A percentile compares a stretch with the other conserved stretches of the same genome.
Conservation (phyloP, 2,329 filamentous ascomycete species). For the Talaromyces sp. region DNA sequence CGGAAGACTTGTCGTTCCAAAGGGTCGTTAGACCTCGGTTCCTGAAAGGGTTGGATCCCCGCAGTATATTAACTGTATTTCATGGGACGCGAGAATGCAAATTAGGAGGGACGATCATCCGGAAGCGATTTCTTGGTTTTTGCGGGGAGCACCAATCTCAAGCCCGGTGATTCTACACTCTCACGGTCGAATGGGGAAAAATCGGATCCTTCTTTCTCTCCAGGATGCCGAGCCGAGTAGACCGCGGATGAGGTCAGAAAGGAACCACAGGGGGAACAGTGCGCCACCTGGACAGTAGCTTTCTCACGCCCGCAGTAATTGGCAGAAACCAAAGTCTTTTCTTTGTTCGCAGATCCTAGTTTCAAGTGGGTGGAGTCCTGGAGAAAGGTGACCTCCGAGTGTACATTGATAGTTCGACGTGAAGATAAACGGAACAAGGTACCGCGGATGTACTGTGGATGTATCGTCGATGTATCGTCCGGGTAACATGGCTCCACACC, state of each 20-base stretch:
- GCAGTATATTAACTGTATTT: conserved; percentile 9
- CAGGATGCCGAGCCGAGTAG: conserved; percentile 5
- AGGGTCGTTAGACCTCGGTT: conserved; percentile 22
- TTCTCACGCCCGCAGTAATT: not conserved
- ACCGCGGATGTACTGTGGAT: not conserved
- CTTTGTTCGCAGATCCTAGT: too few species aligned
- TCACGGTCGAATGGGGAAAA: conserved; percentile 10
- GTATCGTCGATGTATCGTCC: not conserved
- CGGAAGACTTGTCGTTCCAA: not conserved
- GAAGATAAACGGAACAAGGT: not conserved
- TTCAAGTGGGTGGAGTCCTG: too few species aligned
- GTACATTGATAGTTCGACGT: not conserved
- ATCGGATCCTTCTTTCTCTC: conserved; percentile 1
- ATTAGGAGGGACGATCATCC: conserved; percentile 20
- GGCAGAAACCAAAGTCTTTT: not conserved
- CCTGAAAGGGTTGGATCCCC: conserved; percentile 17
- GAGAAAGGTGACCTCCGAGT: too few species aligned
- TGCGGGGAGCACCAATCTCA: not conserved
- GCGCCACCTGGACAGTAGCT: not conserved
- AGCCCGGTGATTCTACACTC: conserved; percentile 1
- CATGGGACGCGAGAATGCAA: conserved; percentile 11
- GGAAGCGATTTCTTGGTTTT: not conserved
- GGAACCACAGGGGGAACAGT: not conserved
- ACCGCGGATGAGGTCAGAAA: conserved; percentile 3
- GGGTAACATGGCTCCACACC: not conserved